Evolutionary conservation across 1,284 basidiomycete species (phyloP), one percentile per base, ranked within the genome.

Genomic region (Schizophyllum amplum): DNA sequence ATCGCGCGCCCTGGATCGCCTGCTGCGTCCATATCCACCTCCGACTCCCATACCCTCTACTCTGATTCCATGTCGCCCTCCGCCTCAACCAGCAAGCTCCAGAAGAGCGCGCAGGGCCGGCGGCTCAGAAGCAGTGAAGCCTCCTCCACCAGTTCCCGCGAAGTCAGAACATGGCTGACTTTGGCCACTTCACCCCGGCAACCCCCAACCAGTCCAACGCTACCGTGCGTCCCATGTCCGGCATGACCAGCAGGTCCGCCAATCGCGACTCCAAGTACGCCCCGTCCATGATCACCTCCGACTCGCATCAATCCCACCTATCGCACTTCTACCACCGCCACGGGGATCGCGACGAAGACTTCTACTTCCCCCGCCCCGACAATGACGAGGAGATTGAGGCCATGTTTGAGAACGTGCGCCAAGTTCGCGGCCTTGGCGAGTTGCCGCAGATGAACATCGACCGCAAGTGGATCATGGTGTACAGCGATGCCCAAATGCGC

Each of bases 381-480:
- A 80, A 77, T 11, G 84, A 90, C 61, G 79, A 83, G 47, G 85
- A 90, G 57, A 85, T 97, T 46, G 86, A 94, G 67, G 72, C 71
- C 1, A 71, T 94, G 56, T 96, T 95, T 67, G 81, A 90, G 61
- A 81, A 83, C 56, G 81, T 95, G 54, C 80, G 83, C 62, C 78
- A 80, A 53, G 84, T 81, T 54, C 81, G 89, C 48, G 86, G 83
- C 62, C 69, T 92, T 9, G 80, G 73, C 21, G 80, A 81, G 22
- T 69, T 87, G 49, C 79, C 81, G 0, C 74, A 76, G 51, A 73
- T 94, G 24, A 68, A 83, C 0, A 78, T 89, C 25, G 90, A 94
- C 53, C 93, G 93, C 69, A 98, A 98, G 72, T 98, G 95, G 95
- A 79, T 81, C 61, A 84, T 98, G 66, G 90, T 98, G 9, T 84